Evolutionary conservation across 2,329 filamentous ascomycete species (phyloP).

Genomic region (Chalaropsis ovoidea): DNA sequence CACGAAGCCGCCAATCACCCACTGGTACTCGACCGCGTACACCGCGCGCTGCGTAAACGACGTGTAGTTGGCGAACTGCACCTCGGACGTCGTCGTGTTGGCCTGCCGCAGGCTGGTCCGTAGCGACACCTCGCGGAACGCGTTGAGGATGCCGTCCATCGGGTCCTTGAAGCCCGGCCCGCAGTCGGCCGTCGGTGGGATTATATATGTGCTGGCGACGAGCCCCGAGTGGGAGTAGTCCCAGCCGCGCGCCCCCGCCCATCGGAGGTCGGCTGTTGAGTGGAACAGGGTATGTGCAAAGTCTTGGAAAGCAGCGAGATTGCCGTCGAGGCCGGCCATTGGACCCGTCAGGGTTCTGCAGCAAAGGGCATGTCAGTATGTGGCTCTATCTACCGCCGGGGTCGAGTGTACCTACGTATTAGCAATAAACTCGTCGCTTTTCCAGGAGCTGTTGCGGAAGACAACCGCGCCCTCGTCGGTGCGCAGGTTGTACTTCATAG

Average conservation of each 20-base stretch:
- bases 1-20: slow-evolving; percentile 21
- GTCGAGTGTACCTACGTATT: slow-evolving; percentile 15
- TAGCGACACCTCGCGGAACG: slow-evolving; percentile 21
- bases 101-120: slow-evolving; percentile 20
- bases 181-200: slow-evolving; percentile 17
- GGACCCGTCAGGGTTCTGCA: slow-evolving; percentile 15
- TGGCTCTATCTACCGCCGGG: too few species aligned
- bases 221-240: slow-evolving; percentile 21
- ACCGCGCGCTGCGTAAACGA: slow-evolving; percentile 23
- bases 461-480: slow-evolving; percentile 15
- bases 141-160: slow-evolving; percentile 23
- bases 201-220: slow-evolving; percentile 22
- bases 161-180: slow-evolving; percentile 23
- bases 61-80: slow-evolving; percentile 23
- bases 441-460: slow-evolving; percentile 23
- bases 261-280: slow-evolving; percentile 18
- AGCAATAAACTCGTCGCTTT: slow-evolving; percentile 17
- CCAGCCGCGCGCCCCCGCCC: slow-evolving; percentile 23
- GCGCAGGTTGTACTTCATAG: slow-evolving; percentile 21
- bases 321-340: slow-evolving; percentile 20
- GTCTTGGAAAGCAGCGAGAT: slow-evolving; percentile 23
- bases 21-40: slow-evolving; percentile 24
- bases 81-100: slow-evolving; percentile 8
- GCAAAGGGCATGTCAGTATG: not conserved
- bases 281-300: slow-evolving; percentile 22